These are phyloP conservation scores for Solanum bulbocastanum DNA, from an alignment of 257 asterid genomes.

Conservation along the genomic window DNA sequence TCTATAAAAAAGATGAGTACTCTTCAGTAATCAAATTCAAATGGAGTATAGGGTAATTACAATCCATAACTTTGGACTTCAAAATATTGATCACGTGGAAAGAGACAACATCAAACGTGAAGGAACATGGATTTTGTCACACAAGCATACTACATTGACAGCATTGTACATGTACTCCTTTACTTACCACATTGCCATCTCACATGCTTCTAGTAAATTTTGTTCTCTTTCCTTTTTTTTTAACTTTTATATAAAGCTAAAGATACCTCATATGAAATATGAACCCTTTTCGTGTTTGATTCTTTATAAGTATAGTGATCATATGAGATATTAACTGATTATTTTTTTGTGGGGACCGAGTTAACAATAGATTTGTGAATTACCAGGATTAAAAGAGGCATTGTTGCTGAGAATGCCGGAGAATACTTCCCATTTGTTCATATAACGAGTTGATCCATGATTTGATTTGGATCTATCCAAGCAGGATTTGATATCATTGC, in stretches of 20 bases:
- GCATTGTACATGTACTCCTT: neutral
- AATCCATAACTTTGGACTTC: neutral
- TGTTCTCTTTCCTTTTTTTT: neutral
- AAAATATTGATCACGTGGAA: conserved; percentile 18
- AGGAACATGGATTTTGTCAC: conserved; percentile 3
- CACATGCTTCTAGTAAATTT: neutral
- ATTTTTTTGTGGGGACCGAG: neutral
- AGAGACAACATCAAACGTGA: conserved; percentile 11
- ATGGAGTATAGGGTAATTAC: neutral
- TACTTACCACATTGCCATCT: neutral
- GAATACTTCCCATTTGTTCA: conserved; percentile 53
- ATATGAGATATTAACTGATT: neutral
- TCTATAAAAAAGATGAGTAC: neutral
- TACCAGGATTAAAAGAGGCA: conserved; percentile 76
- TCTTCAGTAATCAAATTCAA: neutral
- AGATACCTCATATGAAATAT: neutral
- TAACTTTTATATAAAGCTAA: neutral
- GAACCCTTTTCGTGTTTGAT: neutral
- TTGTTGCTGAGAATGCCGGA: conserved; percentile 73
- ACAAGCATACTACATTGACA: neutral
- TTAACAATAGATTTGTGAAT: neutral
- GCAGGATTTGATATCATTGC: conserved; percentile 73
- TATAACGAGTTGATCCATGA: conserved; percentile 69
- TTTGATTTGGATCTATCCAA: conserved; percentile 61
- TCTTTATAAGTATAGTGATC: neutral